Evolutionary conservation across 2,329 filamentous ascomycete genomes (phyloP), one percentile per base, ranked within the genome.

Genomic region (Rasamsonia emersonii): DNA sequence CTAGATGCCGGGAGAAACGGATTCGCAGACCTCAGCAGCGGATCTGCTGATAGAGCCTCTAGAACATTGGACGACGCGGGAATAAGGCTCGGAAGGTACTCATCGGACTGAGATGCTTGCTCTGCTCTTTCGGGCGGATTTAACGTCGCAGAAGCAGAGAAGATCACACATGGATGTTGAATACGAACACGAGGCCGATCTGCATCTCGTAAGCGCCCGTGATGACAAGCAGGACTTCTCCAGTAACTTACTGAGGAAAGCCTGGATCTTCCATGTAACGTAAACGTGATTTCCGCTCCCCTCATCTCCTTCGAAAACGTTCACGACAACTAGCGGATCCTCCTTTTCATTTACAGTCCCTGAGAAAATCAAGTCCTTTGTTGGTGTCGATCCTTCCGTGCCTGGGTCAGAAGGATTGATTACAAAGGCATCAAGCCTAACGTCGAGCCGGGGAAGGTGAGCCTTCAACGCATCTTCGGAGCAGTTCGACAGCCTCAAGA

Each of bases 31-130:
- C 49, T 49, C 18, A 70, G 50, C 2, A 59, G 56, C 25, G 67
- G 66, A 38, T 71, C 67, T 26, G 58, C 60, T 14, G 66, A 62
- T 31, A 77, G 64, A 3, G 73, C 59, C 40, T 75, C 67, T 7
- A 78, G 58, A 10, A 78, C 60, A 38, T 77, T 78, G 7, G 66
- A 55, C 1, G 73, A 70, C n/a, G 70, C 61, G 4, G 72, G 70
- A n/a, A 71, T 57, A 27, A 67, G 59, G 28, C 68, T 67, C 10
- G 68, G 64, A 5, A 77, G 59, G 42, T 73, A 73, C 28, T 69
- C 64, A 40, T 71, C 65, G 19, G 67, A 59, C 4, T 50, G 42
- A 13, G 53, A 43, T 17, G 54, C 51, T 35, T 50, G 48, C 30
- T 55, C 51, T n/a, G 53, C 45, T 18, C 42, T 50, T 30, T 65